Evolutionary conservation across 768 basidiomycete genomes (phyloP), one percentile per base, ranked within the genome.

Genomic region (Amanita inopinata): DNA sequence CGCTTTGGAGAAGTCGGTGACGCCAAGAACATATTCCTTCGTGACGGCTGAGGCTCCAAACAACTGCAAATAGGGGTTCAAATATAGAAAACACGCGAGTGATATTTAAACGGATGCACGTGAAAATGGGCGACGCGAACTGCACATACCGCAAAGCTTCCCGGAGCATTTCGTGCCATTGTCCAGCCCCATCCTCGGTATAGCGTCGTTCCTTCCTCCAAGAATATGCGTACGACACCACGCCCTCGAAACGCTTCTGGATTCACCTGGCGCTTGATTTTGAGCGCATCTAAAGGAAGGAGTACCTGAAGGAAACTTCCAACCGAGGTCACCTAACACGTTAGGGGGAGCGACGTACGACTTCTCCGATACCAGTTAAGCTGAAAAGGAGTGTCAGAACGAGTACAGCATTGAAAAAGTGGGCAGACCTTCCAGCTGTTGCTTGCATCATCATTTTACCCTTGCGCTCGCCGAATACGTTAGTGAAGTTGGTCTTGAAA

Each of bases 121-220:
- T 33, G 44, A 25, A 39, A 22, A 40, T 12, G 14, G 19, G 14
- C 38, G 33, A 23, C 18, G 18, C 22, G 33, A 31, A 23, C 17
- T 39, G 37, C 3, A 69, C 86, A 48, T 56, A 94, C 92, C 42
- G 94, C 89, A 54, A 99, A 99, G 40, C 76, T 80, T 8, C 94
- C 94, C 0, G 94, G 94, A 0, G 94, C 94, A 53, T 99, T 99
- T 40, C 94, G 78, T 2, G 92, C 94, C 75, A 96, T 83, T 17
- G 94, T 98, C 94, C 94, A 98, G 33, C 93, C 93, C 90, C 93
- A 96, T 20, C 94, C 94, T 49, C 92, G 82, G 64, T 99, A 99
- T 25, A 99, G 74, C 1, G 84, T 76, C 6, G 85, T 76, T 44
- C 92, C 90, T 58, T 98, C 94, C 52, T 99, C 93, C 57, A 78